Evolutionary conservation across 306 rosid species (phyloP), one percentile per base, ranked within the genome.

Genomic region (Echinosophora koreensis): DNA sequence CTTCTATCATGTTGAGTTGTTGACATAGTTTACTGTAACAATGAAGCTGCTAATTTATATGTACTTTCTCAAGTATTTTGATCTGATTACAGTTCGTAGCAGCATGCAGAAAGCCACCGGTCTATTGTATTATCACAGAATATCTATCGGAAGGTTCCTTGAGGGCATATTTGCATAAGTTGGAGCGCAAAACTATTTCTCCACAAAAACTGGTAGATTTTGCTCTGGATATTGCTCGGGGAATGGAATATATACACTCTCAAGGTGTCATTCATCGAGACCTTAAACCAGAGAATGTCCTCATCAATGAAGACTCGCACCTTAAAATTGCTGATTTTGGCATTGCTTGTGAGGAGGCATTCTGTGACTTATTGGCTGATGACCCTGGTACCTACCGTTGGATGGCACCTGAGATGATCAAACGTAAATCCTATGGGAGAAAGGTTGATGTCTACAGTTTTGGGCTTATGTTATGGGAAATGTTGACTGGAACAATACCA

Each of bases 401-500:
- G 99, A 96, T 96, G 99, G 99, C 99, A 49, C 99, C 99, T 0
- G 99, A 96, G 88, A 89, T 96, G 99, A 96, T 96, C 85, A 92
- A 87, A 80, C 93, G 88, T 28, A 92, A 93, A 80, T 77, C 92
- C 34, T 93, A 91, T 1, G 91, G 97, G 52, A 86, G 86, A 79
- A 96, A 90, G 82, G 99, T 92, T 7, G 99, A 96, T 38, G 98
- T 96, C 47, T 93, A 96, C 79, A 86, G 98, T 80, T 96, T 92
- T 71, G 99, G 98, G 58, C 96, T 96, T 12, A 87, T 96, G 61
- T 71, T 96, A 74, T 96, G 98, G 96, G 99, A 96, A 82, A 71
- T 96, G 96, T 87, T 93, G 76, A 85, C 97, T 0, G 99, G 99
- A 74, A 69, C 88, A 10, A 87, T 87, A 73, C 99, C 99, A 1